Percentiles rank a stretch among this genome's conserved stretches.
These are phyloP conservation scores for Themeda triandra DNA, from an alignment of 176 grass and related monocot genomes.

Conservation along the genomic window DNA sequence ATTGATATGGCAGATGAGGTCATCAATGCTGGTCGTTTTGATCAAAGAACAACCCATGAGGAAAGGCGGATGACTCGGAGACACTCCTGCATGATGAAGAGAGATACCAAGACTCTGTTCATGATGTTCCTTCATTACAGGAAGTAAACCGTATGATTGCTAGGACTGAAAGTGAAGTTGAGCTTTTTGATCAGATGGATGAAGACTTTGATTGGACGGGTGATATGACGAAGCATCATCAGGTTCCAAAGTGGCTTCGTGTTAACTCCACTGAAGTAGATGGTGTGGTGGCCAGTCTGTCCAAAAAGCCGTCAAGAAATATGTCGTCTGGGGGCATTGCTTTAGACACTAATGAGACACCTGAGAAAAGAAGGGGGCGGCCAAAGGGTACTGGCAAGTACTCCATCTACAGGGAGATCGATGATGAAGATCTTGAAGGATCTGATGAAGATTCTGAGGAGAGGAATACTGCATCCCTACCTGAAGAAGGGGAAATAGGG, in stretches of 20 bases:
- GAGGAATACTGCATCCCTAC: constrained; percentile 47
- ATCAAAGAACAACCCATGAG: constrained; percentile 98
- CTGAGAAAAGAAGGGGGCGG: constrained; percentile 67
- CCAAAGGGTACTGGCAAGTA: constrained; percentile 54
- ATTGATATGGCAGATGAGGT: constrained; percentile 99
- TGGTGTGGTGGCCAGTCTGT: constrained; percentile 54
- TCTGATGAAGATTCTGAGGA: constrained; percentile 83
- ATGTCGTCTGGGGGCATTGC: constrained; percentile 48
- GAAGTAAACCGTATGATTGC: constrained; percentile 99
- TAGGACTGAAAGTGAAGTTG: constrained; percentile 75
- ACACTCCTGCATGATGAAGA: constrained; percentile 97
- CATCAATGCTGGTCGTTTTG: constrained; percentile 99
- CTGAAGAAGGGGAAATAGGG: constrained; percentile 77
- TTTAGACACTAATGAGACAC: constrained; percentile 52
- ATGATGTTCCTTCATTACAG: constrained; percentile 97
- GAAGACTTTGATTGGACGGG: constrained; percentile 96
- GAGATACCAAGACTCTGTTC: constrained; percentile 91
- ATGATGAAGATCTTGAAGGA: constrained; percentile 79
- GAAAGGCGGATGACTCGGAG: constrained; percentile 92
- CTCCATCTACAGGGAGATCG: constrained; percentile 83
- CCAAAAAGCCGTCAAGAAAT: constrained; percentile 77
- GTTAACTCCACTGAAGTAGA: constrained; percentile 73
- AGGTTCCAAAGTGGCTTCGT: constrained; percentile 95
- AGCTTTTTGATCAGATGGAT: constrained; percentile 99
- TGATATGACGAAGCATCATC: constrained; percentile 78